Conservation (phyloP, 1,284 basidiomycete genomes). For the Sanghuangporus weigelae region DNA sequence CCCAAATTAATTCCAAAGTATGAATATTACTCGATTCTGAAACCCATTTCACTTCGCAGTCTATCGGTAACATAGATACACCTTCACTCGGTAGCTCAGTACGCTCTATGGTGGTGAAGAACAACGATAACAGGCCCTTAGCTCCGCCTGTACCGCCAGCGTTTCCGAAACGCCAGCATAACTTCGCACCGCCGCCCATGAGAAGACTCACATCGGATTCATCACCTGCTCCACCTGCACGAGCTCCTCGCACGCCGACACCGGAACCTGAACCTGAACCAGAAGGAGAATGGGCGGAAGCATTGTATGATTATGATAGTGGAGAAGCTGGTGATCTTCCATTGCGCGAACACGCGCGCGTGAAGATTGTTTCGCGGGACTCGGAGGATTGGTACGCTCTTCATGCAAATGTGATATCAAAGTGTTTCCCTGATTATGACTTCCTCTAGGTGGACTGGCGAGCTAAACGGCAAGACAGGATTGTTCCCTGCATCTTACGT, state of each 20-base stretch:
- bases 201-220: slow-evolving; percentile 28
- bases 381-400: slow-evolving; percentile 67
- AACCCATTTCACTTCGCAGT: slow-evolving; percentile 30
- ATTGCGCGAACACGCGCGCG: slow-evolving; percentile 46
- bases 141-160: slow-evolving; percentile 42
- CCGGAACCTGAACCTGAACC: slow-evolving; percentile 32
- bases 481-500: slow-evolving; percentile 74
- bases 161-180: slow-evolving; percentile 39
- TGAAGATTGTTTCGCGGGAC: slow-evolving; percentile 56
- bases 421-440: not conserved
- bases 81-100: slow-evolving; percentile 34
- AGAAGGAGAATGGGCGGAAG: slow-evolving; percentile 65
- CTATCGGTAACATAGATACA: slow-evolving; percentile 55
- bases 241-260: slow-evolving; percentile 19
- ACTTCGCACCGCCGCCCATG: slow-evolving; percentile 53
- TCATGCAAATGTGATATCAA: not conserved
- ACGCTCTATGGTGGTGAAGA: no score
- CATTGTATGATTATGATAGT: slow-evolving; percentile 67
- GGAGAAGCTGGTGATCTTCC: slow-evolving; percentile 59
- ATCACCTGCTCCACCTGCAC: slow-evolving; percentile 21
- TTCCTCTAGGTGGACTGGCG: slow-evolving; percentile 65
- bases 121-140: slow-evolving; percentile 19
- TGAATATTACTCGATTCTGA: no score
- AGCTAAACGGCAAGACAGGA: slow-evolving; percentile 56
- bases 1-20: not conserved